Percentiles rank a stretch among this genome's conserved stretches.
phyloP scores from a whole-genome alignment of 129 eudicot genomes.

The Artemisia tridentata region DNA sequence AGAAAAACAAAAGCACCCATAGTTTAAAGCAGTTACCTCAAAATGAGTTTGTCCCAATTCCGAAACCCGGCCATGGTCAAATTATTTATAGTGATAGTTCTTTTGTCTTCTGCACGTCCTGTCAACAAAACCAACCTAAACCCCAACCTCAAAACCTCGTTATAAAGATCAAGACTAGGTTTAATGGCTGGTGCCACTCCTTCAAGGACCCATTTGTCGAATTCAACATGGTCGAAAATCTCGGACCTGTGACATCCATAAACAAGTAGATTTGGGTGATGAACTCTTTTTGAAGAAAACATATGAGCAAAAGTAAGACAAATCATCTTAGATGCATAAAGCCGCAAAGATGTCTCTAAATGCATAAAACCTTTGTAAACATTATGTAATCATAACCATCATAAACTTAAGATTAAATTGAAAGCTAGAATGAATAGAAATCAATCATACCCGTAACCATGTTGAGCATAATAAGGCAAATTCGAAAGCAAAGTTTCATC shows the following conservation, averaged over 20 bases:
- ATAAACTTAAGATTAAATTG: neutral
- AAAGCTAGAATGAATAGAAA: neutral
- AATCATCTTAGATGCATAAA: too few species aligned
- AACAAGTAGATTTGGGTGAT: too few species aligned
- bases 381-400: neutral
- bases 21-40: conserved; percentile 47
- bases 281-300: too few species aligned
- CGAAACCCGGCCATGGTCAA: conserved; percentile 61
- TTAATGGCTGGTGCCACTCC: conserved; percentile 60
- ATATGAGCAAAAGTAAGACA: too few species aligned
- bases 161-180: conserved; percentile 73
- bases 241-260: conserved; percentile 42
- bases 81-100: conserved; percentile 53
- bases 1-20: neutral
- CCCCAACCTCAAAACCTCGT: conserved; percentile 58
- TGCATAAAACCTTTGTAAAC: too few species aligned
- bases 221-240: conserved; percentile 50
- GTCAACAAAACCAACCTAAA: conserved; percentile 69
- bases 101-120: conserved; percentile 65
- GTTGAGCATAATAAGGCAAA: conserved; percentile 81
- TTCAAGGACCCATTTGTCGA: conserved; percentile 81
- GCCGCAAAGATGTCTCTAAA: too few species aligned
- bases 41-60: conserved; percentile 79
- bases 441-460: conserved; percentile 73
- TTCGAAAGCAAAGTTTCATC: conserved; percentile 95